These are phyloP conservation scores for Hymenoscyphus linearis DNA, from an alignment of 2,329 filamentous ascomycete genomes.

Conservation along the genomic window DNA sequence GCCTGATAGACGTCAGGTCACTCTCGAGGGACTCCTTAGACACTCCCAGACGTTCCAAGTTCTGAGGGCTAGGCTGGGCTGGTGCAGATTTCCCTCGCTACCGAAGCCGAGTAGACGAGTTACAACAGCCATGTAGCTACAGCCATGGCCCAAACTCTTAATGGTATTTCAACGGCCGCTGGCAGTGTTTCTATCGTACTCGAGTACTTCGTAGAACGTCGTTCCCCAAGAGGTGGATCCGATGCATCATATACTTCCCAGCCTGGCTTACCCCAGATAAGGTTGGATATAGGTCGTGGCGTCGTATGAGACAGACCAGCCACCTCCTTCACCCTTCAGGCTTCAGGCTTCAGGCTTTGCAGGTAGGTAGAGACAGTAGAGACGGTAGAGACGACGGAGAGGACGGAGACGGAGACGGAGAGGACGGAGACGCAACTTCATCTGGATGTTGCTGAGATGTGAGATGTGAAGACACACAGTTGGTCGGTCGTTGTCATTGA, in stretches of 20 bases:
- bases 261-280: constrained; percentile 29
- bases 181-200: neutral
- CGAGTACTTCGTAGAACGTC: neutral
- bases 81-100: neutral
- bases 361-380: neutral
- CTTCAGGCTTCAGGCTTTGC: too few relatives aligned
- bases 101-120: neutral
- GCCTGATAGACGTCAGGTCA: constrained; percentile 19
- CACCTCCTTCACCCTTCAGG: constrained; percentile 26
- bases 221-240: constrained; percentile 10
- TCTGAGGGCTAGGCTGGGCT: constrained; percentile 4
- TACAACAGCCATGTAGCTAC: too few relatives aligned
- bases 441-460: neutral
- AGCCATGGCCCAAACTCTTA: neutral
- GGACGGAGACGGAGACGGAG: neutral
- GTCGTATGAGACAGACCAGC: constrained; percentile 30
- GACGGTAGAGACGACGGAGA: too few relatives aligned
- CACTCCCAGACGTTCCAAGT: constrained; percentile 24
- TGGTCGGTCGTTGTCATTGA: neutral
- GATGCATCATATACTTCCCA: constrained; percentile 22
- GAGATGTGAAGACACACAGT: constrained; percentile 14
- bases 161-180: constrained; percentile 7
- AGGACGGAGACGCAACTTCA: neutral
- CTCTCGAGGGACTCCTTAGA: constrained; percentile 13
- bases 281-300: constrained; percentile 24